Percentiles rank a stretch among this genome's conserved stretches.
phyloP scores from a whole-genome alignment of 2,329 filamentous ascomycete species.

The Daldinia eschscholtzii region DNA sequence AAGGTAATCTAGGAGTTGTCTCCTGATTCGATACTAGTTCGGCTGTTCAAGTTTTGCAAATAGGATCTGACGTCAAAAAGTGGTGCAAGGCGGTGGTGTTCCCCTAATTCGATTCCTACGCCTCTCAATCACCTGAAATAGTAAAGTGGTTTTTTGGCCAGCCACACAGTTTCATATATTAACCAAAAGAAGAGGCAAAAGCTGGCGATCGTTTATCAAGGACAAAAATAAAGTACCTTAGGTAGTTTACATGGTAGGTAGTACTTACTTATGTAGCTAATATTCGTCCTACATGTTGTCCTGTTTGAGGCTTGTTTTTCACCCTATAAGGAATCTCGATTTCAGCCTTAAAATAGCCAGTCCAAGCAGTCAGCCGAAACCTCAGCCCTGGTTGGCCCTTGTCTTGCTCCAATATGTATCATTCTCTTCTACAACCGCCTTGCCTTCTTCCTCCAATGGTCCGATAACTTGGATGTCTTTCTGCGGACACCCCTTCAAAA shows the following conservation, averaged over 20 bases:
- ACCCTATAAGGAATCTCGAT: constrained; percentile 1
- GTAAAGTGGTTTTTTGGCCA: neutral
- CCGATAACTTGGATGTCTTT: constrained; percentile 64
- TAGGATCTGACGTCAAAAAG: constrained; percentile 5
- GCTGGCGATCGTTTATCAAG: neutral
- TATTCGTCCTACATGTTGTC: neutral
- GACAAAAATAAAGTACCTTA: neutral
- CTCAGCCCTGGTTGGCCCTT: constrained; percentile 31
- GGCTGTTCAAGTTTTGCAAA: constrained; percentile 1
- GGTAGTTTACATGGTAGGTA: too few relatives aligned
- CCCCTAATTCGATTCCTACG: neutral
- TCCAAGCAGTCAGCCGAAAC: neutral
- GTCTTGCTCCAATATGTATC: constrained; percentile 60
- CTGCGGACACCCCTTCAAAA: constrained; percentile 61
- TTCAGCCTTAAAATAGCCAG: neutral
- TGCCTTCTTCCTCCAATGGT: constrained; percentile 60
- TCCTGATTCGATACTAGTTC: constrained; percentile 3
- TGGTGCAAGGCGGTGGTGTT: neutral
- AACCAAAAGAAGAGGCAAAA: neutral
- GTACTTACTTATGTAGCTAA: neutral
- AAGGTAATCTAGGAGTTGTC: neutral
- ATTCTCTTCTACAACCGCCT: constrained; percentile 59
- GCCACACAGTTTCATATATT: neutral
- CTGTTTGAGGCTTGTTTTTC: neutral
- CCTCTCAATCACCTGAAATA: neutral